phyloP scores from a whole-genome alignment of 805 yeast species.

The Metschnikowia bowlesiae region DNA sequence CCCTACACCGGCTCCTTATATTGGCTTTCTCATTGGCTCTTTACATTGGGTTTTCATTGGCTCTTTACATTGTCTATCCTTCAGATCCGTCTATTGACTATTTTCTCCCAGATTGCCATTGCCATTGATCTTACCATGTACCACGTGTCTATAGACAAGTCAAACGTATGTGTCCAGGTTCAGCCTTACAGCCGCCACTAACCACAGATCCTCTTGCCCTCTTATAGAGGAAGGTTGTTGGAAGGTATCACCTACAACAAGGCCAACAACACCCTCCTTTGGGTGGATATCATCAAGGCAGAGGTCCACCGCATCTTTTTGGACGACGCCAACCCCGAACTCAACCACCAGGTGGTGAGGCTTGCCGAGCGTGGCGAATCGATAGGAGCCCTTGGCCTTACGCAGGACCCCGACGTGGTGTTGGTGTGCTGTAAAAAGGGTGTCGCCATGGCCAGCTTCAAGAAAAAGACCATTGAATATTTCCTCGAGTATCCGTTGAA shows the following conservation, averaged over 20 bases:
- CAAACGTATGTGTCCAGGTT: conserved; percentile 7
- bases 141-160: conserved; percentile 1
- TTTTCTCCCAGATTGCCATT: no score
- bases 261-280: conserved; percentile 47
- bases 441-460: conserved; percentile 51
- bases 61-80: no score
- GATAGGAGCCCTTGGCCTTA: conserved; percentile 71
- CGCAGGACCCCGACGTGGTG: conserved; percentile 46
- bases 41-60: no score
- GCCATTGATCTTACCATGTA: background rate
- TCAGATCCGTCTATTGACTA: no score
- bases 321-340: conserved; percentile 10
- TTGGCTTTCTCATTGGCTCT: no score
- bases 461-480: conserved; percentile 30
- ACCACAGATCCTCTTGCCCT: conserved; percentile 16
- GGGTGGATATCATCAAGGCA: conserved; percentile 45
- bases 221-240: conserved; percentile 45
- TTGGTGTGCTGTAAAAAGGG: conserved; percentile 65
- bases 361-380: conserved; percentile 37
- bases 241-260: conserved; percentile 68
- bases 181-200: conserved; percentile 2
- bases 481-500: conserved; percentile 38
- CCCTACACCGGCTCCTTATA: no score
- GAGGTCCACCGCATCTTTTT: conserved; percentile 35
- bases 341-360: conserved; percentile 36